Base-by-base conservation (phyloP, 495 filamentous ascomycete genomes). In the Penicillium maclennaniae region DNA sequence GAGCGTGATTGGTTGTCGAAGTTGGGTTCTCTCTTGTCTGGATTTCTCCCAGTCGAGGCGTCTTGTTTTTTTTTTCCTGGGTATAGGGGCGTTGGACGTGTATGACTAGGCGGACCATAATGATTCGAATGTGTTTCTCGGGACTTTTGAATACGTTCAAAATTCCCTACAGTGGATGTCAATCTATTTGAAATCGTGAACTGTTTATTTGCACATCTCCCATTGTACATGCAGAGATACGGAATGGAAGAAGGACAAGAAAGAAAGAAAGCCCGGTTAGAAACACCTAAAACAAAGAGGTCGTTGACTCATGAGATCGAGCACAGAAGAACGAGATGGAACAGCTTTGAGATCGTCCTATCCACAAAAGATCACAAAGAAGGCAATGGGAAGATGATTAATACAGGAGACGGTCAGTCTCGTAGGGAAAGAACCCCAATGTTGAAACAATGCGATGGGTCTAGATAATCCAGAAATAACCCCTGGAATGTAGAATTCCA, bases 151-250 rank as follows among this genome's bases (percentile, higher is more conserved):
- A 34, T 34, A 34, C 10, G 10, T 34, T 14, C 10, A 37, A 7
- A 9, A 40, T 7, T 40, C 7, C 1, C 38, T 40, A 40, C n/a
- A 4, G 15, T 40, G 4, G 1, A 5, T 40, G 38, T 40, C n/a
- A 10, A 16, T 40, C 1, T 40, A 17, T n/a, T 42, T 42, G 45
- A 49, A 40, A 46, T 49, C 43, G 36, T 44, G 21, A 48, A 45
- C 31, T 53, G 49, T 53, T 56, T 55, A 60, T 60, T 63, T 63
- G 60, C 60, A 57, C 20, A 62, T 53, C 45, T 47, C 53, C 44
- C 51, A 47, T 63, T 63, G 47, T 57, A 62, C 60, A 62, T 45
- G 46, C 42, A 34, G 36, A 19, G 20, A 49, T 8, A 49, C 43
- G 28, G 16, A 56, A 39, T 54, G n/a, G n/a, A n/a, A n/a, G n/a